Conservation (phyloP, 2,329 filamentous ascomycete genomes). For the Lasiodiplodia hormozganensis region DNA sequence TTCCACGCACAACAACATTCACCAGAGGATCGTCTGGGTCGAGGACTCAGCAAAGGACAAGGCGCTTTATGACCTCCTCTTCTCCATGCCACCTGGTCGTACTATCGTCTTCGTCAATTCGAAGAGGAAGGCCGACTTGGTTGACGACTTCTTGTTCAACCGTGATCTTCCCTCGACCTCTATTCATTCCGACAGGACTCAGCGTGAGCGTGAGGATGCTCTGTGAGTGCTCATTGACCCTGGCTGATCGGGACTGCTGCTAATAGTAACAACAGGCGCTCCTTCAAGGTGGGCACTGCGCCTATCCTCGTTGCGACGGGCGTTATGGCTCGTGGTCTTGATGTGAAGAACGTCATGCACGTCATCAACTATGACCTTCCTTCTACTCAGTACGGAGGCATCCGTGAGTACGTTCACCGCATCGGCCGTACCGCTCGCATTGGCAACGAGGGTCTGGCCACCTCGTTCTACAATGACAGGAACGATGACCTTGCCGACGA, state of each 20-base stretch:
- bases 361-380: slow-evolving; percentile 95
- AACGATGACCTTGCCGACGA: slow-evolving; percentile 76
- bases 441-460: slow-evolving; percentile 83
- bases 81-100: slow-evolving; percentile 72
- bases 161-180: slow-evolving; percentile 80
- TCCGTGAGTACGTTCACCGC: slow-evolving; percentile 91
- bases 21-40: slow-evolving; percentile 74
- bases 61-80: slow-evolving; percentile 74
- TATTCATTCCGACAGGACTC: slow-evolving; percentile 86
- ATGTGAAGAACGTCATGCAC: slow-evolving; percentile 85
- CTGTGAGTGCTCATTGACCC: slow-evolving; percentile 59
- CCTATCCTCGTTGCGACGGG: slow-evolving; percentile 89
- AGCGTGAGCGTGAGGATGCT: slow-evolving; percentile 89
- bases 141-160: slow-evolving; percentile 90
- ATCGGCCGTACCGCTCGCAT: slow-evolving; percentile 97
- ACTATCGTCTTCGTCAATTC: slow-evolving; percentile 92
- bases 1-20: slow-evolving; percentile 81
- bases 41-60: slow-evolving; percentile 72
- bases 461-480: slow-evolving; percentile 83
- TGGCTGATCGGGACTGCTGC: slow-evolving; percentile 30
- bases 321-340: slow-evolving; percentile 85
- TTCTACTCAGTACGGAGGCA: slow-evolving; percentile 76
- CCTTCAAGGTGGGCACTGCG: slow-evolving; percentile 75
- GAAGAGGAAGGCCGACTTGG: slow-evolving; percentile 76
- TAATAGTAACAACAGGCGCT: slow-evolving; percentile 56